Evolutionary conservation across 345 rosid species (phyloP), one percentile per base, ranked within the genome.

Genomic region (Brassica napus): DNA sequence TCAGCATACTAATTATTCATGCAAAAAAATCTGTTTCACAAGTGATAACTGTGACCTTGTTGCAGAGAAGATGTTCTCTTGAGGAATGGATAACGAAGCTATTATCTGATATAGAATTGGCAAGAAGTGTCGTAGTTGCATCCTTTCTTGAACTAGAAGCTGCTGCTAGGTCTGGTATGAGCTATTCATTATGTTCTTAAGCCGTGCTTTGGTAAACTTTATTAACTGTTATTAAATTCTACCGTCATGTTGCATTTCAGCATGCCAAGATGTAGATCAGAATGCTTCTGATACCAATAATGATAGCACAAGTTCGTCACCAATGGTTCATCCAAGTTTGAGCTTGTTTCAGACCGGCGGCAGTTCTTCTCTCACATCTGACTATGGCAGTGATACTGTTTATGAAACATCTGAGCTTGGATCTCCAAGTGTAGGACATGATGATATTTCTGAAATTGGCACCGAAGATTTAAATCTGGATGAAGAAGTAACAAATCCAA

Each of bases 141-240:
- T 87, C 97, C 80, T 93, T 93, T 89, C 97, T 93, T 81, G 98
- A 93, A 86, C 87, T 96, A 47, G 99, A 93, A 87, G 99, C 94
- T 83, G 91, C 98, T 75, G 98, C 91, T 49, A 92, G 97, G 86
- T 85, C 97, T 81, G 88, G 99, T 93, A 96, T 81, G 97, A 87
- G 79, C 79, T 74, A 44, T 86, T 78, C 78, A 26, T 66, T 64
- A 9, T 26, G 52, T 68, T 28, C 26, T 58, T 69, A 34, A 69
- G 18, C 49, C 35, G 21, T 79, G 75, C 74, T 10, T 74, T 68
- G 59, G 59, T 49, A 3, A 74, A 16, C 16, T 57, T 52, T 35
- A 18, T 69, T 49, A 49, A 23, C 28, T 62, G 64, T 74, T 32
- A 4, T 54, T 31, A 42, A 35, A 6, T 9, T 71, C 60, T 81